phyloP scores from a whole-genome alignment of 2,329 filamentous ascomycete genomes.

The Mollisia scopiformis region DNA sequence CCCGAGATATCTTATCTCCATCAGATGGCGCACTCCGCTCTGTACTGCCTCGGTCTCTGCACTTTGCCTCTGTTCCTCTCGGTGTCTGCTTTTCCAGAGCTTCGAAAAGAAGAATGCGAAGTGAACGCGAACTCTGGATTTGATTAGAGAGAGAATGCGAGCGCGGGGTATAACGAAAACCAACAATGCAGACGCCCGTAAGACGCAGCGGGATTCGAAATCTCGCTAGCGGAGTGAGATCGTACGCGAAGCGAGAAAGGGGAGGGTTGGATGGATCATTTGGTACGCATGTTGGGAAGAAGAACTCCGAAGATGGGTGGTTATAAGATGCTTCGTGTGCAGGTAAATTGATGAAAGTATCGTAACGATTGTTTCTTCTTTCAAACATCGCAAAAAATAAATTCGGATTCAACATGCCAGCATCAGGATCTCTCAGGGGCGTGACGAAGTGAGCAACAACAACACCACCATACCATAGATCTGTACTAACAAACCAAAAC shows the following conservation, averaged over 20 bases:
- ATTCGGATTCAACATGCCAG: slow-evolving; percentile 12
- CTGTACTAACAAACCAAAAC: background rate
- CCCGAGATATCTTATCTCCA: background rate
- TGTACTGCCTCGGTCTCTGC: too few relatives aligned
- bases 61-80: too few relatives aligned
- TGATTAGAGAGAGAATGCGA: background rate
- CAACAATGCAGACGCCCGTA: background rate
- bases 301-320: background rate
- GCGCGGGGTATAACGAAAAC: background rate
- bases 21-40: background rate
- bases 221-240: background rate
- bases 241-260: background rate
- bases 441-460: slow-evolving; percentile 17
- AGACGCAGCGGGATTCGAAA: slow-evolving; percentile 1
- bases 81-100: too few relatives aligned
- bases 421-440: slow-evolving; percentile 21
- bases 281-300: background rate
- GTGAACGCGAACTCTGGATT: background rate
- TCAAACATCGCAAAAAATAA: too few relatives aligned
- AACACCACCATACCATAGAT: too few relatives aligned
- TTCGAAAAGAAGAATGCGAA: too few relatives aligned
- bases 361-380: too few relatives aligned
- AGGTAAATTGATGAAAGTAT: background rate
- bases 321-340: background rate
- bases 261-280: background rate